Evolutionary conservation across 225 moss, liverwort and hornwort genomes (phyloP), one percentile per base, ranked within the genome.

Genomic region (Asterella californica): DNA sequence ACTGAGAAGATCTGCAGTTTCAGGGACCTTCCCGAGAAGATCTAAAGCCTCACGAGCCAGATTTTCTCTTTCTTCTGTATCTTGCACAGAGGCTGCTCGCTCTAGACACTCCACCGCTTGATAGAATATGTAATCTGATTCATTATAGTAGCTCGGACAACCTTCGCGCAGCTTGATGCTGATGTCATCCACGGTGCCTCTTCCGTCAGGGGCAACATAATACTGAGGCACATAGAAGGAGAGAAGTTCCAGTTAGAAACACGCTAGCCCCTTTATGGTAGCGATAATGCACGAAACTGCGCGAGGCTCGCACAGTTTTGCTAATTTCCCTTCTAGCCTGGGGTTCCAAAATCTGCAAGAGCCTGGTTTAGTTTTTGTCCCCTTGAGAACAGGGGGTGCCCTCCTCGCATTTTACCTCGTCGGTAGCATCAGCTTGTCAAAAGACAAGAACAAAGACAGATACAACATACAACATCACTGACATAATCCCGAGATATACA

Each of bases 111-210:
- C 99, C 80, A 99, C 95, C 77, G 99, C 99, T 81, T 99, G 99
- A 75, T 95, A 99, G 79, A 99, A 99, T 59, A 90, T 91, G 82
- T 99, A 95, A 85, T 99, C 99, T 19, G 99, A 93, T 64, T 99
- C 99, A 76, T 95, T 99, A 82, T 99, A 99, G 83, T 99, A 99
- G 85, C 99, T 99, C 75, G 99, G 95, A 83, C 95, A 99, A 60
- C 99, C 99, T 59, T 99, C 99, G 86, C 99, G 86, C 64, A 99
- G 81, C 84, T 92, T 99, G 70, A 91, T 81, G 84, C 95, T 95
- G 88, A 99, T 95, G 78, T 99, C 99, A 75, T 99, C 99, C 46
- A 99, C 99, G 54, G 99, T 92, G 72, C 99, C 99, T 87, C 95
- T 88, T 36, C 99, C 99, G 77, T 99, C 95, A 37, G 99, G 99